Base-by-base conservation (phyloP, 2,329 filamentous ascomycete species). In the Diaporthe sp. region DNA sequence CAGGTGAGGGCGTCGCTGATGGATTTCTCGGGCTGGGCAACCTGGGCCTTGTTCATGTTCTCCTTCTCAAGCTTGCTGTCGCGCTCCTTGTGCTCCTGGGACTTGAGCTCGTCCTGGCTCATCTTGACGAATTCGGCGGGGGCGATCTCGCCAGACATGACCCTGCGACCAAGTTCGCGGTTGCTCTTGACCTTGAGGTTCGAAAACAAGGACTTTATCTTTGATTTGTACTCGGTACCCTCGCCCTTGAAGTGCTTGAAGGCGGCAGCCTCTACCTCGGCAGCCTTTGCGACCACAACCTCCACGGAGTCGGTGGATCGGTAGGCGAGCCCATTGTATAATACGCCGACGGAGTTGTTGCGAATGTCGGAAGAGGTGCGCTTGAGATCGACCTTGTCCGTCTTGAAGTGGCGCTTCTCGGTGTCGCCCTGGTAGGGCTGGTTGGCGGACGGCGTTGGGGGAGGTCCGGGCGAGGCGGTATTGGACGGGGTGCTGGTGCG, bases 41-140 rank as follows among this genome's bases (percentile, higher is more conserved):
- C 96, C 92, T 98, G 97, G 1, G 97, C 95, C 85, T 96, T 95
- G 87, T 95, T 95, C 94, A 98, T 96, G 85, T 99, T 99, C 86
- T 98, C 95, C 85, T 94, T 92, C 83, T 95, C 90, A 70, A 98
- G 89, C 83, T 92, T 92, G 79, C 90, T 87, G 79, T 98, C 95
- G 82, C 93, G 91, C 80, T 91, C 92, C 77, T 92, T 92, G 85
- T 94, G 94, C 84, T 97, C 92, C 68, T 92, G 93, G 65, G 94
- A 97, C 87, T 97, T 97, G 83, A 99, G 91, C 84, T 98, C 96
- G 73, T 98, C 94, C 80, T 94, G 92, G 12, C 92, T 91, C 97
- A 99, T 98, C 80, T 88, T 87, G 75, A 98, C 95, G 80, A 99
- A 97, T 49, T 88, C 88, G 3, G 92, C 90, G 0, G 95, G 87